These are phyloP conservation scores for Clarireedia hainanense DNA, from an alignment of 2,329 filamentous ascomycete species.

Conservation along the genomic window DNA sequence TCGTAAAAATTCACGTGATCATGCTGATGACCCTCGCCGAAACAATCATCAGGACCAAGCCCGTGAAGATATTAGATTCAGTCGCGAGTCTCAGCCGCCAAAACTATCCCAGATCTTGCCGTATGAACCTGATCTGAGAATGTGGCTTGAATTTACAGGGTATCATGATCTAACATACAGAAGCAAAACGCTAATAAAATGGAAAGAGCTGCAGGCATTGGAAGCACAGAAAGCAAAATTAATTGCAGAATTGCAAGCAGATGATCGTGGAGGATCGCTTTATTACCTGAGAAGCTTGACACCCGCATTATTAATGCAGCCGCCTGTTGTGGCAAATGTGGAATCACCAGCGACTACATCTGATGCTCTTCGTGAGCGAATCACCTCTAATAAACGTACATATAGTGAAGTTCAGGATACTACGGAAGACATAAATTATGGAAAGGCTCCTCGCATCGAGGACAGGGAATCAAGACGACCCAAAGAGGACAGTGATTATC, in stretches of 20 bases:
- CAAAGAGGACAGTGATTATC: conserved; percentile 17
- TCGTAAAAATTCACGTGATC: conserved; percentile 16
- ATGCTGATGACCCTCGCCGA: conserved; percentile 14
- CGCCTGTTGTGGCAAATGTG: not conserved
- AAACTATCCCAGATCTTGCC: conserved; percentile 22
- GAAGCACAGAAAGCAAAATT: conserved; percentile 28
- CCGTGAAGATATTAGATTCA: conserved; percentile 14
- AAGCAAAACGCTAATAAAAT: conserved; percentile 21
- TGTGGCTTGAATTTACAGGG: conserved; percentile 31
- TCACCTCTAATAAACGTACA: conserved; percentile 25
- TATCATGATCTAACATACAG: conserved; percentile 30
- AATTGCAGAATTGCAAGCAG: conserved; percentile 24
- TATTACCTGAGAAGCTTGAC: conserved; percentile 1
- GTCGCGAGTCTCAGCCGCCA: conserved; percentile 14
- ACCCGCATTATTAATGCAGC: not conserved
- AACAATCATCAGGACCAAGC: conserved; percentile 10
- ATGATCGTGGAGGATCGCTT: conserved; percentile 6
- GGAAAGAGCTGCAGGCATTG: conserved; percentile 12
- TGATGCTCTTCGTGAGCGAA: conserved; percentile 12
- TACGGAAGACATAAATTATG: conserved; percentile 10
- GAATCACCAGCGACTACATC: conserved; percentile 5
- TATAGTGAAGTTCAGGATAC: conserved; percentile 22
- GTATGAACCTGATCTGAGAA: conserved; percentile 27
- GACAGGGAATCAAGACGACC: conserved; percentile 11
- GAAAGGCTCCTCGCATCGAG: conserved; percentile 23